Conservation (phyloP, 768 basidiomycete genomes). For the Xanthoconium stramineum region DNA sequence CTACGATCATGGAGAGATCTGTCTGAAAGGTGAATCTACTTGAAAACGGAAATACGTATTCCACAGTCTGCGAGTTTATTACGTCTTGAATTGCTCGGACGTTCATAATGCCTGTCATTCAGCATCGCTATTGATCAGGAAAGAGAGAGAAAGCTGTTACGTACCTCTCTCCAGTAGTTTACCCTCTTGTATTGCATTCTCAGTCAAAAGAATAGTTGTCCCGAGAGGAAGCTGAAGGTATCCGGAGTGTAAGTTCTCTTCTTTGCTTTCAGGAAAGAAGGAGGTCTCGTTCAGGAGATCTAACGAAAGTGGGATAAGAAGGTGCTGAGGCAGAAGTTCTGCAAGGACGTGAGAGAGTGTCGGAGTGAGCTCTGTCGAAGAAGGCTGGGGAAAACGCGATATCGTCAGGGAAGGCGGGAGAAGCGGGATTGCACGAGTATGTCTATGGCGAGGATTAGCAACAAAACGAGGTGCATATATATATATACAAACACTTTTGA, state of each 20-base stretch:
- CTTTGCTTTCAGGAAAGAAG: constrained; percentile 65
- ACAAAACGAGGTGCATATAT: background rate
- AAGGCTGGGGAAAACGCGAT: constrained; percentile 55
- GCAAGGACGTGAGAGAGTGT: constrained; percentile 53
- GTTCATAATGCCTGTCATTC: constrained; percentile 54
- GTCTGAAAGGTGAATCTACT: constrained; percentile 70
- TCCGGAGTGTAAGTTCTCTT: constrained; percentile 73
- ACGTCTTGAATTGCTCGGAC: constrained; percentile 60
- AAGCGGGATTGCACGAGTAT: constrained; percentile 63
- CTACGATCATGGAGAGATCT: constrained; percentile 62
- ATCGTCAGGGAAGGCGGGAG: constrained; percentile 65
- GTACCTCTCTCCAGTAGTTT: constrained; percentile 50
- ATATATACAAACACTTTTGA: constrained; percentile 56
- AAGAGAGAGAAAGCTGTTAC: background rate
- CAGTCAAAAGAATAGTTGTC: constrained; percentile 58
- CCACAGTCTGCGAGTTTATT: constrained; percentile 61
- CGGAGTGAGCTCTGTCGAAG: constrained; percentile 34
- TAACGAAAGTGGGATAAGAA: constrained; percentile 59
- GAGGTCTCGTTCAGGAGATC: constrained; percentile 52
- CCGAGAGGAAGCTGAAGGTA: constrained; percentile 69
- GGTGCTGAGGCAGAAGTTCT: constrained; percentile 55
- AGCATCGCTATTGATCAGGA: background rate
- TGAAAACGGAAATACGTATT: constrained; percentile 71
- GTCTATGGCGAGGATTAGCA: constrained; percentile 37
- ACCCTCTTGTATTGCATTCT: constrained; percentile 67